These are phyloP conservation scores for Stagonosporopsis rhizophila DNA, from an alignment of 2,329 filamentous ascomycete species.

Conservation along the genomic window DNA sequence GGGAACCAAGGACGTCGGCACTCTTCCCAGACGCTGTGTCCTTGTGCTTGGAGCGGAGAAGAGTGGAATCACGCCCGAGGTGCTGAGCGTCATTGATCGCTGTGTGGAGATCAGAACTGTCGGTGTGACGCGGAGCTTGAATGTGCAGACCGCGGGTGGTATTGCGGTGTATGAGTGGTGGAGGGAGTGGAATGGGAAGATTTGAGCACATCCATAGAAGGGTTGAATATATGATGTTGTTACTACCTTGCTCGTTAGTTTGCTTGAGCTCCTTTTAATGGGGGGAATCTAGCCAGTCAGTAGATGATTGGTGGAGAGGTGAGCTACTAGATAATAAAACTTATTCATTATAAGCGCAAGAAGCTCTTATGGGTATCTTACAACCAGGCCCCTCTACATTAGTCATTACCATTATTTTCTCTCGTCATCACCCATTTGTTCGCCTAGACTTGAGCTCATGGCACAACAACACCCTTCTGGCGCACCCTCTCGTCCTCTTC, in stretches of 20 bases:
- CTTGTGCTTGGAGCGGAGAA: conserved; percentile 61
- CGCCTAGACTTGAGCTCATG: not conserved
- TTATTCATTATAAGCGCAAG: not conserved
- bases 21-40: conserved; percentile 50
- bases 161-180: conserved; percentile 61
- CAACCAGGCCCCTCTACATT: not conserved
- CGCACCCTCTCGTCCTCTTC: conserved; percentile 31
- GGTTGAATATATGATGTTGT: too few relatives aligned
- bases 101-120: conserved; percentile 62
- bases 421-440: not conserved
- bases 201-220: not conserved
- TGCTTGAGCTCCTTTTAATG: not conserved
- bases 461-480: conserved; percentile 26
- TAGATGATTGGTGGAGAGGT: too few relatives aligned
- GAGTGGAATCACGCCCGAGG: conserved; percentile 57
- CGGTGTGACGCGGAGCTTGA: conserved; percentile 61
- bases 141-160: conserved; percentile 62
- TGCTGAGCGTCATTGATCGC: conserved; percentile 58
- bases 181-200: conserved; percentile 49
- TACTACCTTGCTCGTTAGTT: too few relatives aligned
- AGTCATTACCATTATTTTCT: not conserved
- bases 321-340: too few relatives aligned
- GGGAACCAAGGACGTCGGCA: conserved; percentile 31
- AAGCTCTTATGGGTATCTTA: not conserved
- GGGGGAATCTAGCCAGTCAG: too few relatives aligned